Conservation (phyloP, 2,329 filamentous ascomycete species). For the Ophiosphaerella korrae region DNA sequence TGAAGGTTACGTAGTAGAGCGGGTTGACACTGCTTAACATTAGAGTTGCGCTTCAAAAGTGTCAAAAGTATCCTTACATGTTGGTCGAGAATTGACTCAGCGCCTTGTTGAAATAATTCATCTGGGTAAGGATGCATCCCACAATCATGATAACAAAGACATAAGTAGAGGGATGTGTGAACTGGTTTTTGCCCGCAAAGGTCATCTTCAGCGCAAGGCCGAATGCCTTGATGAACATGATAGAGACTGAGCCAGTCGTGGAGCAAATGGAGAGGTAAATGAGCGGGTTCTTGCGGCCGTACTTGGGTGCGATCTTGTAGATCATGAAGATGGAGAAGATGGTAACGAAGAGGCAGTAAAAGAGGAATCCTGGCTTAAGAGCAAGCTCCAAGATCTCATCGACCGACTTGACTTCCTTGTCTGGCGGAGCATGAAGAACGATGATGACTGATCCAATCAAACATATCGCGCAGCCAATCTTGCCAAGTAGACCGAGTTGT, state of each 20-base stretch:
- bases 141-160: slow-evolving; percentile 92
- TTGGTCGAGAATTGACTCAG: slow-evolving; percentile 95
- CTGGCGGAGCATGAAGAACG: slow-evolving; percentile 93
- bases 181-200: slow-evolving; percentile 91
- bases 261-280: slow-evolving; percentile 98
- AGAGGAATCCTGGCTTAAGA: slow-evolving; percentile 85
- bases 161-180: slow-evolving; percentile 92
- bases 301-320: slow-evolving; percentile 84
- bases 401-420: slow-evolving; percentile 87
- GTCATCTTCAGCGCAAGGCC: slow-evolving; percentile 97
- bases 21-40: slow-evolving; percentile 75
- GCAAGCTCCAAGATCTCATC: slow-evolving; percentile 91
- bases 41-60: neutral
- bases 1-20: slow-evolving; percentile 97
- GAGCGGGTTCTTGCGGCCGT: slow-evolving; percentile 94
- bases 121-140: slow-evolving; percentile 96
- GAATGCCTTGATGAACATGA: slow-evolving; percentile 99
- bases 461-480: slow-evolving; percentile 94
- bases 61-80: slow-evolving; percentile 68
- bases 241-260: slow-evolving; percentile 92
- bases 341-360: slow-evolving; percentile 81
- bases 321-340: slow-evolving; percentile 93
- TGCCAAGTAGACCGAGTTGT: slow-evolving; percentile 85
- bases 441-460: slow-evolving; percentile 96
- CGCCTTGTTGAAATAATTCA: slow-evolving; percentile 99